These are phyloP conservation scores for Agrocybe chaxingu DNA, from an alignment of 768 basidiomycete genomes.

Conservation along the genomic window DNA sequence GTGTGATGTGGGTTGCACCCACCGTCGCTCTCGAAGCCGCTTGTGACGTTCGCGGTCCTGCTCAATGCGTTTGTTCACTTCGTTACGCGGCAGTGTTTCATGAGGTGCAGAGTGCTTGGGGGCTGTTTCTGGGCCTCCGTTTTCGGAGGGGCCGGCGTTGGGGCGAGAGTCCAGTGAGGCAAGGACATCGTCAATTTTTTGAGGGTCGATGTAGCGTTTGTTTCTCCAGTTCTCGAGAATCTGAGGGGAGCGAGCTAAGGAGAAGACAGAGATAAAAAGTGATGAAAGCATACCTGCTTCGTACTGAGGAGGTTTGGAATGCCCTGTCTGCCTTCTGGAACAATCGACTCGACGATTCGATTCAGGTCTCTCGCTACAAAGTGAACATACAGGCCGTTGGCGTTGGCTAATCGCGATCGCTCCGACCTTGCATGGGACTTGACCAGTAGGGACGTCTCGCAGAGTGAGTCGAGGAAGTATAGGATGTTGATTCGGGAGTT, in stretches of 20 bases:
- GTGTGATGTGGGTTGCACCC: slow-evolving; percentile 79
- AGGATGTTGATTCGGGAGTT: slow-evolving; percentile 93
- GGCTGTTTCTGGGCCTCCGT: slow-evolving; percentile 3
- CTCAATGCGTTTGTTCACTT: slow-evolving; percentile 83
- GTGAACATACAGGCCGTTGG: slow-evolving; percentile 65
- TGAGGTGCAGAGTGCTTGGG: slow-evolving; percentile 20
- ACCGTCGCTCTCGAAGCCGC: slow-evolving; percentile 83
- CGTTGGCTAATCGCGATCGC: slow-evolving; percentile 29
- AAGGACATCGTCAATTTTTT: slow-evolving; percentile 71
- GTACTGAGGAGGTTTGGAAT: slow-evolving; percentile 85
- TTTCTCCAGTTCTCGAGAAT: slow-evolving; percentile 90
- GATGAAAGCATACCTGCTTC: slow-evolving; percentile 59
- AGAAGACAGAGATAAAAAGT: neutral
- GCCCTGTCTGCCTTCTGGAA: slow-evolving; percentile 85
- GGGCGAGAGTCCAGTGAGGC: slow-evolving; percentile 48
- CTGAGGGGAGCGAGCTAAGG: slow-evolving; percentile 32
- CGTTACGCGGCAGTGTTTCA: slow-evolving; percentile 50
- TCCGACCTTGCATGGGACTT: slow-evolving; percentile 51
- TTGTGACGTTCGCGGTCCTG: slow-evolving; percentile 93
- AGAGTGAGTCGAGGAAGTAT: slow-evolving; percentile 86
- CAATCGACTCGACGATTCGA: slow-evolving; percentile 80
- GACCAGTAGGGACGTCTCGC: slow-evolving; percentile 70
- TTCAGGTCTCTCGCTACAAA: slow-evolving; percentile 76
- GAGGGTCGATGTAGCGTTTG: slow-evolving; percentile 80
- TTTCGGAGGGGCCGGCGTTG: slow-evolving; percentile 12